These are phyloP conservation scores for Magnolia changhungtana DNA, from an alignment of 164 flowering plant species.

Conservation along the genomic window DNA sequence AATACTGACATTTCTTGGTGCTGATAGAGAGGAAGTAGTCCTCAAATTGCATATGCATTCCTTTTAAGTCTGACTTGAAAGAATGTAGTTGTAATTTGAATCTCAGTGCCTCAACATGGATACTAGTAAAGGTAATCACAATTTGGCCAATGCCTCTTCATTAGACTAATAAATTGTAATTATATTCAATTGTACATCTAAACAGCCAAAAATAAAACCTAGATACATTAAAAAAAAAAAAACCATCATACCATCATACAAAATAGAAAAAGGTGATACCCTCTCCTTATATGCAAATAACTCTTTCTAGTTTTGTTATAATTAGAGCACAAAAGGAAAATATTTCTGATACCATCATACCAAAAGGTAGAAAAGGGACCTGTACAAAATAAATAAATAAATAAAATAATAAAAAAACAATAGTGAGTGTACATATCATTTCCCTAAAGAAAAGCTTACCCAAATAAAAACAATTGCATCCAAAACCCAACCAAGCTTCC, in stretches of 20 bases:
- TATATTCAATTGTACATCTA: background rate
- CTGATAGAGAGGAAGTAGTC: too few species aligned
- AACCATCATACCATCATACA: too few species aligned
- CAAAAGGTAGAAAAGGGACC: background rate
- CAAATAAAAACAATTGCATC: conserved; percentile 90
- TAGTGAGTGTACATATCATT: background rate
- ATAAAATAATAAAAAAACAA: too few species aligned
- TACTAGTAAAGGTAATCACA: background rate
- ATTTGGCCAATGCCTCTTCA: too few species aligned
- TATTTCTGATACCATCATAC: background rate
- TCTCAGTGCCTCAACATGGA: background rate
- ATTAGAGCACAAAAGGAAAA: background rate
- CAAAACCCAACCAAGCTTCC: conserved; percentile 88
- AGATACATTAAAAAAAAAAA: background rate
- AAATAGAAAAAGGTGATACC: too few species aligned
- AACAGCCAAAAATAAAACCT: background rate
- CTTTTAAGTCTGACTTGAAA: background rate
- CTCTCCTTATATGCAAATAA: background rate
- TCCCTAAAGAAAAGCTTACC: conserved; percentile 36
- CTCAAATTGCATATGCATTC: background rate
- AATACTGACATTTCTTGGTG: too few species aligned
- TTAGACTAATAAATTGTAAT: background rate
- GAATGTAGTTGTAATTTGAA: background rate
- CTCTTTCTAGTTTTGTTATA: background rate
- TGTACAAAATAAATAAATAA: too few species aligned